phyloP scores from a whole-genome alignment of 1,284 basidiomycete species.

The Ustilago crameri region DNA sequence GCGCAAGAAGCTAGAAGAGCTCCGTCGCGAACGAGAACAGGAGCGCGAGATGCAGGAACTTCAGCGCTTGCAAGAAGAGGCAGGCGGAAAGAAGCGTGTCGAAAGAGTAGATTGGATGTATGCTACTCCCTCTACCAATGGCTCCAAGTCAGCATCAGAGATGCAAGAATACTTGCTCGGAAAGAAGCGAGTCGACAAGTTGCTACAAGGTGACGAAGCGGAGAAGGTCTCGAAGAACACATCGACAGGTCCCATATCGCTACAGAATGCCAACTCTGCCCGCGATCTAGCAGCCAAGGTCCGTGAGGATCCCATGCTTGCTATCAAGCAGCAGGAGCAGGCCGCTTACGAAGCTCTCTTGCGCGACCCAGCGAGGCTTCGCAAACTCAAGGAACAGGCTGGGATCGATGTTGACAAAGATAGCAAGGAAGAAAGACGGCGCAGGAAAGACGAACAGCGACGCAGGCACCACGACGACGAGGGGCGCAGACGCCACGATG shows the following conservation, averaged over 20 bases:
- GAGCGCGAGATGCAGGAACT: conserved; percentile 95
- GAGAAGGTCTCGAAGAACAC: conserved; percentile 70
- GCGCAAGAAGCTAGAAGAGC: conserved; percentile 95
- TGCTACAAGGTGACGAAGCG: conserved; percentile 84
- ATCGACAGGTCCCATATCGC: conserved; percentile 37
- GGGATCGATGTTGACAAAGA: conserved; percentile 74
- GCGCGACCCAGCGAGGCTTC: conserved; percentile 88
- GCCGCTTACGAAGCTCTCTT: conserved; percentile 88
- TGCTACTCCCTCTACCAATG: conserved; percentile 87
- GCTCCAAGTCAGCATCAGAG: conserved; percentile 78
- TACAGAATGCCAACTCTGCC: conserved; percentile 77
- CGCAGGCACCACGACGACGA: conserved; percentile 16
- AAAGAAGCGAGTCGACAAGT: conserved; percentile 98
- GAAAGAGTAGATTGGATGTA: conserved; percentile 99
- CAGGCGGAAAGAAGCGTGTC: conserved; percentile 90
- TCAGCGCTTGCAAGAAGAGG: conserved; percentile 80
- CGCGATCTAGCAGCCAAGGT: conserved; percentile 92
- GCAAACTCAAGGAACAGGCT: conserved; percentile 71
- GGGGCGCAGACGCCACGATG: conserved; percentile 7
- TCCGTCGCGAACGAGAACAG: conserved; percentile 96
- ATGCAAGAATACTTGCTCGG: conserved; percentile 95
- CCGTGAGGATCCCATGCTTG: conserved; percentile 92
- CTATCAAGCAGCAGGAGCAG: conserved; percentile 98
- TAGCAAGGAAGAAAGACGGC: conserved; percentile 68
- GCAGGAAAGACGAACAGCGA: conserved; percentile 73